Conservation (phyloP, 345 rosid species). For the Brassica carinata region DNA sequence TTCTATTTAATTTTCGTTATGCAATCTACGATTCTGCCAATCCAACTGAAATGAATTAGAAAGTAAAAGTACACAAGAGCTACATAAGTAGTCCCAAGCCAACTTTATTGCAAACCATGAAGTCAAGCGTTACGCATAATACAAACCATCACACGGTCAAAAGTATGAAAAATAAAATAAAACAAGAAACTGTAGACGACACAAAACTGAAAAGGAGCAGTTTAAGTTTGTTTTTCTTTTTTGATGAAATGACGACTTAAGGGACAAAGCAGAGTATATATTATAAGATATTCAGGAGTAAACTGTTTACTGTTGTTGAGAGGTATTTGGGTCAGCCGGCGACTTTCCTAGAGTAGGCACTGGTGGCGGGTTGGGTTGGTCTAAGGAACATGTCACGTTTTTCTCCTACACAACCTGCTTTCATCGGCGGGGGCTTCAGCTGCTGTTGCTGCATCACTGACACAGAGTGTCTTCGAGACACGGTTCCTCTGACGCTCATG, state of each 20-base stretch:
- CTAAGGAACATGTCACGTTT: slow-evolving; percentile 55
- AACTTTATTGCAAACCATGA: slow-evolving; percentile 36
- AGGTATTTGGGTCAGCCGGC: slow-evolving; percentile 46
- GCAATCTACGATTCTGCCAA: slow-evolving; percentile 3
- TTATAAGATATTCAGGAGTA: background rate
- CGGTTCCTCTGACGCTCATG: slow-evolving; percentile 50
- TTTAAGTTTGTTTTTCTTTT: background rate
- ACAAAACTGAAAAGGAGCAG: slow-evolving; percentile 8
- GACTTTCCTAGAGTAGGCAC: slow-evolving; percentile 56
- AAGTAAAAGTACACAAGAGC: background rate
- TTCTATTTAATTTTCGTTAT: background rate
- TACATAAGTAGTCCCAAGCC: slow-evolving; percentile 9
- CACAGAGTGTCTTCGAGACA: slow-evolving; percentile 46
- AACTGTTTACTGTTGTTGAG: background rate
- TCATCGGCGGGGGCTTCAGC: slow-evolving; percentile 58
- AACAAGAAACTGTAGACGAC: slow-evolving; percentile 1
- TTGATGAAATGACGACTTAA: background rate
- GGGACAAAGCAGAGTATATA: background rate
- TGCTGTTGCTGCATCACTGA: slow-evolving; percentile 37
- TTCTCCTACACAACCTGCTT: slow-evolving; percentile 66
- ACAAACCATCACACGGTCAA: slow-evolving; percentile 15
- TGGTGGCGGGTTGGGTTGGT: slow-evolving; percentile 53
- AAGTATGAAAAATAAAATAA: background rate
- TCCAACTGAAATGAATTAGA: background rate
- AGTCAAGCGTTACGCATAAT: slow-evolving; percentile 17